Evolutionary conservation across 441 rosid genomes (phyloP).

Genomic region (Omphalea diandra): DNA sequence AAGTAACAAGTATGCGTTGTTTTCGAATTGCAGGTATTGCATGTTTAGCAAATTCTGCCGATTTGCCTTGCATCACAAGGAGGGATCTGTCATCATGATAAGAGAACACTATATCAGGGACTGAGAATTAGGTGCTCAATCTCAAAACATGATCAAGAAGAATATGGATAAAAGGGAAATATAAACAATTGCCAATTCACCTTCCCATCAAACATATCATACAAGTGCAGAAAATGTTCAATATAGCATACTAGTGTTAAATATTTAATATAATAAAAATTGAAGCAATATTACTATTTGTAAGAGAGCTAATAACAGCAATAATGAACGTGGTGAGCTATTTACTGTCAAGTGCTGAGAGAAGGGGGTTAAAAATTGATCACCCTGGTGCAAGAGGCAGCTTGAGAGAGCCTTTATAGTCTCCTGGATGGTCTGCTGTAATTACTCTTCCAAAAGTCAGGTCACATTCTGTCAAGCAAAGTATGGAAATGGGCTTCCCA

Average conservation of each 20-base stretch:
- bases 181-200: background rate
- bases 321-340: background rate
- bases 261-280: background rate
- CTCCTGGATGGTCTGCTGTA: constrained; percentile 61
- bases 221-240: too few species aligned
- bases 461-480: constrained; percentile 83
- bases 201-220: background rate
- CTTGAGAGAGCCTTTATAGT: constrained; percentile 76
- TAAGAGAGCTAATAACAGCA: background rate
- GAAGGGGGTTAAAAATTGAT: constrained; percentile 7
- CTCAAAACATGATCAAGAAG: background rate
- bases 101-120: constrained; percentile 13
- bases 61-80: constrained; percentile 69
- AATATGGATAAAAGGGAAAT: background rate
- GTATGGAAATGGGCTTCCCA: constrained; percentile 63
- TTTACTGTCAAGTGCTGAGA: background rate
- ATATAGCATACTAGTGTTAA: too few species aligned
- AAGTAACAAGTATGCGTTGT: constrained; percentile 75
- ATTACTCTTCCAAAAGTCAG: constrained; percentile 74
- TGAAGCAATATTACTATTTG: background rate
- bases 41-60: constrained; percentile 73
- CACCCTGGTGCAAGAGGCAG: constrained; percentile 88
- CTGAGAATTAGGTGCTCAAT: constrained; percentile 2
- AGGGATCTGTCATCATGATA: constrained; percentile 53
- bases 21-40: constrained; percentile 64